Percentiles rank a stretch among this genome's conserved stretches.
Conservation (phyloP, 345 rosid genomes). For the Nasturtium officinale region DNA sequence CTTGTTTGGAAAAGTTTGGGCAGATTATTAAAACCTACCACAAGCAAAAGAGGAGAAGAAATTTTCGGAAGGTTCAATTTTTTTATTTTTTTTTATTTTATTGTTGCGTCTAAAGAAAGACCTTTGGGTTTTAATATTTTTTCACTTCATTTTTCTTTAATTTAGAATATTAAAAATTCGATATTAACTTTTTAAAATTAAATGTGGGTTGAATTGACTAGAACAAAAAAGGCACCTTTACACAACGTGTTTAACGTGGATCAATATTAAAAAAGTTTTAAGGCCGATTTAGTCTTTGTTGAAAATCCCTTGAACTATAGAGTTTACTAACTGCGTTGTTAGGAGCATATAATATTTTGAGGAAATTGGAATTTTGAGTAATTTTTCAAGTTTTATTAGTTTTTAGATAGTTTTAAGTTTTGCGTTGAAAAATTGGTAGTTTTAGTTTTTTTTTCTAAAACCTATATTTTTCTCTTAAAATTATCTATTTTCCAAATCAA, state of each 20-base stretch:
- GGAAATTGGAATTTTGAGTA: no score
- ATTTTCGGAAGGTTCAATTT: background rate
- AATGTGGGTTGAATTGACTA: background rate
- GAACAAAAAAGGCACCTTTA: no score
- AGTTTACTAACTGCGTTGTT: no score
- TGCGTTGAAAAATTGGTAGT: no score
- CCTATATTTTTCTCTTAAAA: no score
- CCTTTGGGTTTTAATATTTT: background rate
- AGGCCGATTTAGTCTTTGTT: no score
- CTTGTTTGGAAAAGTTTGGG: background rate
- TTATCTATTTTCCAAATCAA: no score
- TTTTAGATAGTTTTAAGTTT: no score
- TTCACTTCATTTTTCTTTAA: background rate
- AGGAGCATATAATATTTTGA: no score
- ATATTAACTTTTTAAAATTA: background rate
- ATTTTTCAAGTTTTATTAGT: no score
- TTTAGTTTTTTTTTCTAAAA: no score
- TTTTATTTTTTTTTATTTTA: background rate
- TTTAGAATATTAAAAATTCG: background rate
- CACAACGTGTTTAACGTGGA: background rate
- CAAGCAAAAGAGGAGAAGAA: constrained; percentile 2
- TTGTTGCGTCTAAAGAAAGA: background rate
- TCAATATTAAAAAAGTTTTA: background rate
- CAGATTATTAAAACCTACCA: background rate
- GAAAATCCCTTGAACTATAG: no score